Evolutionary conservation across 257 asterid species (phyloP).

Genomic region (Plantago elongata): DNA sequence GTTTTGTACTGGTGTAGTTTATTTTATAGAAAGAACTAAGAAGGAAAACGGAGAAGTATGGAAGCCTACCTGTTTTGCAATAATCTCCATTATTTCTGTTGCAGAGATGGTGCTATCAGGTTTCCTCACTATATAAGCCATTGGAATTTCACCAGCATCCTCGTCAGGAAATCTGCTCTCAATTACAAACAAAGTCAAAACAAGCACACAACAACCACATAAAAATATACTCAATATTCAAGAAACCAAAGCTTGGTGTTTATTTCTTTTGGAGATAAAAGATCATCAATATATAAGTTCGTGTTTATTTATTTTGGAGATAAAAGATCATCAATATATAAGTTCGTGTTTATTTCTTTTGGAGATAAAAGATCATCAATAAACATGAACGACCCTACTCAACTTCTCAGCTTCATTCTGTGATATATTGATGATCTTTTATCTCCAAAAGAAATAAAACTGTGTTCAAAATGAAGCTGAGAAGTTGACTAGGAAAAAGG

Average conservation of each 20-base stretch:
- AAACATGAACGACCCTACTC: no score
- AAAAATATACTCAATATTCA: background rate
- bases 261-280: background rate
- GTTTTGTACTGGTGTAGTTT: no score
- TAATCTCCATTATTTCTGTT: constrained; percentile 56
- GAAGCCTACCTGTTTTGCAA: constrained; percentile 61
- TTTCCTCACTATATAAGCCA: constrained; percentile 85
- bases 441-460: no score
- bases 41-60: no score
- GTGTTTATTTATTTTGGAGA: background rate
- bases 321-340: background rate
- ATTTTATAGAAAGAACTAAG: background rate
- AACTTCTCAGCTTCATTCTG: no score
- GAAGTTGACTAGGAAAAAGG: no score
- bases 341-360: background rate
- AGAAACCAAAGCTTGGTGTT: background rate
- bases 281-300: background rate
- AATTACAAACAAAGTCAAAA: background rate
- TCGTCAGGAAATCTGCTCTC: constrained; percentile 79
- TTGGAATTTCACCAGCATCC: constrained; percentile 91
- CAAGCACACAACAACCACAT: background rate
- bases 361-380: background rate
- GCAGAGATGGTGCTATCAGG: constrained; percentile 63
- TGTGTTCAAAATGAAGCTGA: no score
- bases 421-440: no score